phyloP scores from a whole-genome alignment of 441 rosid genomes.

The Erodium chrysanthum region DNA sequence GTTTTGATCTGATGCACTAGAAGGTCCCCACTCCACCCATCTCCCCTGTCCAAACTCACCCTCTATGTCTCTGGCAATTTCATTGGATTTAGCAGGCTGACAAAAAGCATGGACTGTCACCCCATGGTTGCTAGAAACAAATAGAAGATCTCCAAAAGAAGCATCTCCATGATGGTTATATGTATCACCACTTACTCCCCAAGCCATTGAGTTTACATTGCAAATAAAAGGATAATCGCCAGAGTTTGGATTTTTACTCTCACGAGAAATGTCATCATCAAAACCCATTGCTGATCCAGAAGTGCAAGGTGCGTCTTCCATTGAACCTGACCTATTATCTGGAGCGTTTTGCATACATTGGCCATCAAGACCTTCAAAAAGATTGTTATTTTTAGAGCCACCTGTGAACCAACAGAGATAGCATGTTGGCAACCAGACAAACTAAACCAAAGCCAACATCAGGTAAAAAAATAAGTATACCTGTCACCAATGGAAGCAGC shows the following conservation, averaged over 20 bases:
- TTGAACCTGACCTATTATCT: slow-evolving; percentile 37
- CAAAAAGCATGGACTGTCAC: slow-evolving; percentile 85
- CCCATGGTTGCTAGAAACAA: slow-evolving; percentile 54
- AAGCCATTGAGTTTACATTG: slow-evolving; percentile 72
- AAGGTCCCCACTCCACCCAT: slow-evolving; percentile 95
- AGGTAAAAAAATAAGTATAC: slow-evolving; percentile 24
- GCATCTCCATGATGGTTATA: slow-evolving; percentile 51
- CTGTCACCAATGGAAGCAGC: slow-evolving; percentile 57
- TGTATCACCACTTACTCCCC: slow-evolving; percentile 78
- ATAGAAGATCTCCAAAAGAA: slow-evolving; percentile 65
- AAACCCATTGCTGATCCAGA: slow-evolving; percentile 42
- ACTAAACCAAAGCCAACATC: slow-evolving; percentile 5
- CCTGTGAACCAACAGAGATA: slow-evolving; percentile 30
- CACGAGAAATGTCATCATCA: slow-evolving; percentile 34
- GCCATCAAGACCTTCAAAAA: slow-evolving; percentile 23
- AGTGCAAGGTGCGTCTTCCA: slow-evolving; percentile 32
- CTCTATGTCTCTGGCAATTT: slow-evolving; percentile 24
- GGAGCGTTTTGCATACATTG: slow-evolving; percentile 31
- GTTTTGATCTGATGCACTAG: slow-evolving; percentile 20
- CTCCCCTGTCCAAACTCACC: slow-evolving; percentile 49
- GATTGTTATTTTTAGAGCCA: slow-evolving; percentile 25
- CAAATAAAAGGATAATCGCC: slow-evolving; percentile 40
- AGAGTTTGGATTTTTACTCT: slow-evolving; percentile 28
- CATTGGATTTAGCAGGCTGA: slow-evolving; percentile 29
- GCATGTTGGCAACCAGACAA: slow-evolving; percentile 2